Evolutionary conservation across 306 rosid genomes (phyloP).

Genomic region (Gleditsia sinensis): DNA sequence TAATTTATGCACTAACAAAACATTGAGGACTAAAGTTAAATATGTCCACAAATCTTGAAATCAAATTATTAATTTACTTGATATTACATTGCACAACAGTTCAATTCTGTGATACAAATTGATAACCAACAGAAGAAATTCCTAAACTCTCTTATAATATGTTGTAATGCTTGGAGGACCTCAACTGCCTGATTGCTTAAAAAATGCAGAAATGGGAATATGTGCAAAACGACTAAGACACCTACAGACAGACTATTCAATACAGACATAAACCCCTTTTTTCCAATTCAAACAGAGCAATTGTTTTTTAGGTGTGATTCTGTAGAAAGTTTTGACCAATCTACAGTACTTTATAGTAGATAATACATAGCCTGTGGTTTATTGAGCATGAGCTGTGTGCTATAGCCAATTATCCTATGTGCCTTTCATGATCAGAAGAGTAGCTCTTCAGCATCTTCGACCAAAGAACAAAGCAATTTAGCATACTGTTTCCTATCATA

Average conservation of each 20-base stretch:
- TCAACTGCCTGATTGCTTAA: neutral
- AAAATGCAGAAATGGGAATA: neutral
- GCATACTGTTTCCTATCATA: slow-evolving; percentile 4
- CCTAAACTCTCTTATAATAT: neutral
- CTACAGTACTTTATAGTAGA: too few relatives aligned
- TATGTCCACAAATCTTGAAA: too few relatives aligned
- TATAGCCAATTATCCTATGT: slow-evolving; percentile 22
- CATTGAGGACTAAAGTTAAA: too few relatives aligned
- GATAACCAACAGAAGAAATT: slow-evolving; percentile 19
- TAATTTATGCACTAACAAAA: too few relatives aligned
- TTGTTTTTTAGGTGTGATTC: neutral
- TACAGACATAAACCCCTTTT: neutral
- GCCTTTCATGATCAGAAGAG: slow-evolving; percentile 14
- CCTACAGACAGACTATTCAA: neutral
- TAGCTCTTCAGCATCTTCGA: neutral
- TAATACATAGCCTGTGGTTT: slow-evolving; percentile 12
- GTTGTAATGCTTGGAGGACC: slow-evolving; percentile 18
- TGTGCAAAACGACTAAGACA: neutral
- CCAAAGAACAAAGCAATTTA: slow-evolving; percentile 12
- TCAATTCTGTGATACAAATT: slow-evolving; percentile 8
- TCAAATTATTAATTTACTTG: too few relatives aligned
- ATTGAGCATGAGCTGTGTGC: slow-evolving; percentile 4
- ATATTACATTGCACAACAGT: neutral
- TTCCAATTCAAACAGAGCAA: slow-evolving; percentile 5
- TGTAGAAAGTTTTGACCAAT: slow-evolving; percentile 11